Conservation (phyloP, 225 moss, liverwort and hornwort species). For the Pseudisothecium myosuroides region DNA sequence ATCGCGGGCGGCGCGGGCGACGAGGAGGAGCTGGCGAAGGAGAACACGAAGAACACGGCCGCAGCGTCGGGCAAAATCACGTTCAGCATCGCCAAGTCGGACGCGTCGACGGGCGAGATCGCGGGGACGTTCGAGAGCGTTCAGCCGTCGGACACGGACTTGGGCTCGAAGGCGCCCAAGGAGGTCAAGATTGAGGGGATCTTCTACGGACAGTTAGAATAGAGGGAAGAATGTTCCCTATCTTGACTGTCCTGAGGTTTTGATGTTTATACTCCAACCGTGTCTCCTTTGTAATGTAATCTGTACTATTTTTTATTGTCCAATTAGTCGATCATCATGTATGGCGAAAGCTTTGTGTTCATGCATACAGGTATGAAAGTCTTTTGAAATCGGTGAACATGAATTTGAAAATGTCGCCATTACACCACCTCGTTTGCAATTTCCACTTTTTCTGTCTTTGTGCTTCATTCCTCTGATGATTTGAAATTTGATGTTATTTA, state of each 20-base stretch:
- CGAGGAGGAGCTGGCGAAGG: slow-evolving; percentile 69
- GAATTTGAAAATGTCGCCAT: not conserved
- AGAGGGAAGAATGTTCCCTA: not conserved
- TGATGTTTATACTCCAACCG: not conserved
- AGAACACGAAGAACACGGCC: slow-evolving; percentile 69
- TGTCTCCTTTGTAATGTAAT: not conserved
- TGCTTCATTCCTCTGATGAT: too few species aligned
- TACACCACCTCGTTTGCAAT: not conserved
- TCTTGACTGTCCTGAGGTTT: not conserved
- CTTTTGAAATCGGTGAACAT: not conserved
- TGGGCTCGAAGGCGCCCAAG: slow-evolving; percentile 82
- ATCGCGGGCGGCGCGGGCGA: slow-evolving; percentile 68
- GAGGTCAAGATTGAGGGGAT: slow-evolving; percentile 76
- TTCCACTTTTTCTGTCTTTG: not conserved
- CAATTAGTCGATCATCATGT: not conserved
- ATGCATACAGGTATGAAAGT: not conserved
- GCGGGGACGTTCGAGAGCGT: slow-evolving; percentile 67
- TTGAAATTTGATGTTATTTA: too few species aligned
- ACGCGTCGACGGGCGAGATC: slow-evolving; percentile 42
- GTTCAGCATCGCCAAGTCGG: slow-evolving; percentile 54
- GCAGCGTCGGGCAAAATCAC: slow-evolving; percentile 44
- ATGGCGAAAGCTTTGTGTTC: not conserved
- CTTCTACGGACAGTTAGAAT: slow-evolving; percentile 69
- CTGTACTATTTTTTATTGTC: not conserved
- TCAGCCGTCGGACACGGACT: slow-evolving; percentile 81